phyloP scores from a whole-genome alignment of 257 asterid species.

The Fraxinus anomala region DNA sequence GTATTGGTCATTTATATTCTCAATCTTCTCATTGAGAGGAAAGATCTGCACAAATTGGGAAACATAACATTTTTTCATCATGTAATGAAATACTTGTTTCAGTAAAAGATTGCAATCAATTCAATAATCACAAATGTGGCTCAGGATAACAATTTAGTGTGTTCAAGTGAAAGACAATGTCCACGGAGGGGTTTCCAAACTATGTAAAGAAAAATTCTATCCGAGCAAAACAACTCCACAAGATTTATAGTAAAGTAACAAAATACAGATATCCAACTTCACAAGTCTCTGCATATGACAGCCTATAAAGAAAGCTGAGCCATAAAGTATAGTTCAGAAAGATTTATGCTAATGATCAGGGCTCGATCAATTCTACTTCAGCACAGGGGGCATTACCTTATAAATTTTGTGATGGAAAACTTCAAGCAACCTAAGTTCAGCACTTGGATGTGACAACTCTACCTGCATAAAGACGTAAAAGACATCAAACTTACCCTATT shows the following conservation, averaged over 20 bases:
- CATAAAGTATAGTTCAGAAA: background rate
- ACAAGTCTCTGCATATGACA: background rate
- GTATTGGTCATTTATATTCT: slow-evolving; percentile 57
- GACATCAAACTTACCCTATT: slow-evolving; percentile 5
- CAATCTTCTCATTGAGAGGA: slow-evolving; percentile 56
- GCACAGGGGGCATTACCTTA: slow-evolving; percentile 42
- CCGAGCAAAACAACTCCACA: background rate
- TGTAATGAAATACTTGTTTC: background rate
- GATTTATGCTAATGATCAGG: background rate
- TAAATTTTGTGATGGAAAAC: slow-evolving; percentile 62
- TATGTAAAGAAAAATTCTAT: background rate
- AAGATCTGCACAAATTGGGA: slow-evolving; percentile 51
- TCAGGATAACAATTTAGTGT: background rate
- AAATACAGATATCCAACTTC: background rate
- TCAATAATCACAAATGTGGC: background rate
- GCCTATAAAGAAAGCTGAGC: background rate
- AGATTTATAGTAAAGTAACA: background rate
- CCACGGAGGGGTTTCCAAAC: background rate
- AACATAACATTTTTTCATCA: background rate
- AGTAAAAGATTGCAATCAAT: background rate
- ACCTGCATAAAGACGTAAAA: slow-evolving; percentile 36
- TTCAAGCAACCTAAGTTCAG: slow-evolving; percentile 65
- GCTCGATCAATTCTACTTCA: background rate
- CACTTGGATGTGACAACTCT: slow-evolving; percentile 60
- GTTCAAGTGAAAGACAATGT: background rate